Base-by-base conservation (phyloP, 2,329 filamentous ascomycete species). In the Cytospora piceicola region DNA sequence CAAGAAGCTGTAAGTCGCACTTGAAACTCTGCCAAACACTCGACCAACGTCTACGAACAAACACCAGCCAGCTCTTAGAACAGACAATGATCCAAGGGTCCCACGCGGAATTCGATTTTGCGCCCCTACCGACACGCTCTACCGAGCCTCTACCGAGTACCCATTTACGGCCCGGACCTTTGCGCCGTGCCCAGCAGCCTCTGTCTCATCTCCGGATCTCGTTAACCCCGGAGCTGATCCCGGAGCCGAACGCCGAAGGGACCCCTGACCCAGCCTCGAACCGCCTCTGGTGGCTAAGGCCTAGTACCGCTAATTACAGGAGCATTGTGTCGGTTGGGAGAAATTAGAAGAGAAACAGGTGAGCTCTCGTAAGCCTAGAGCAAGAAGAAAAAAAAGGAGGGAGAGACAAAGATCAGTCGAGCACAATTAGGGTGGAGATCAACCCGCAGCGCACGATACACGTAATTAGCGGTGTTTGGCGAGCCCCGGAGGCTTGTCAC, bases 391-490 rank as follows among this genome's bases (percentile, higher is more conserved):
- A 27, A 53, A n/a, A n/a, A 17, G 52, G 52, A 34, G 30, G 20
- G 12, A 14, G 9, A 36, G 5, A 32, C 53, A 56, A 56, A 56
- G 27, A 14, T 7, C 30, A 49, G n/a, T n/a, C 20, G 22, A 49
- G 46, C 9, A n/a, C 46, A 12, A 20, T 22, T 36, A 6, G 11
- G 27, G 32, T 32, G 51, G 34, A 24, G 27, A 20, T 42, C 39
- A 32, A 32, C 6, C n/a, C 30, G 24, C 49, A 17, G 42, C 58
- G 30, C 30, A 39, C 30, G 20, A 29, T 22, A 24, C 30, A 46
- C 58, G 65, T 62, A 32, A 17, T 58, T 63, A 61, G 54, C 64
- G 65, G 53, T 56, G 58, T 49, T 60, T 67, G 53, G 56, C 49
- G 36, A 60, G 61, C 39, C 39, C 61, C 56, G 39, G 61, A 63